phyloP scores from a whole-genome alignment of 192 early-diverging fungal species.

The Podila horticola region DNA sequence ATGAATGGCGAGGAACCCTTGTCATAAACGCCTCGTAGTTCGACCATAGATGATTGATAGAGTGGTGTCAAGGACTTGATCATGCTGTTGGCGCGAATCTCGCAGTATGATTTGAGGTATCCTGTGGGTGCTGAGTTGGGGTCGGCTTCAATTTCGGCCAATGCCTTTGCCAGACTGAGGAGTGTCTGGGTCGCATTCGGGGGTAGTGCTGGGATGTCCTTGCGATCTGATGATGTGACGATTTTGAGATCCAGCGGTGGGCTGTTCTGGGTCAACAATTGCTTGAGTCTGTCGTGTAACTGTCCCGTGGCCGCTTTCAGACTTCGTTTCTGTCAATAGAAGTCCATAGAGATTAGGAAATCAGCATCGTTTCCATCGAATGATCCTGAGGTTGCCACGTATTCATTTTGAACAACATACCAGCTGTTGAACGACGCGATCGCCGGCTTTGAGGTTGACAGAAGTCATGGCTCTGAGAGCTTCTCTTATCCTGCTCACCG shows the following conservation, averaged over 20 bases:
- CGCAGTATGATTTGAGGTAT: constrained; percentile 71
- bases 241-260: constrained; percentile 38
- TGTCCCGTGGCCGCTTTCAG: constrained; percentile 34
- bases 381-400: background rate
- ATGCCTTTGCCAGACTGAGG: constrained; percentile 55
- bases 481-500: constrained; percentile 47
- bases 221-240: constrained; percentile 48
- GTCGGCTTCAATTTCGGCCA: constrained; percentile 59
- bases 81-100: constrained; percentile 74
- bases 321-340: constrained; percentile 32
- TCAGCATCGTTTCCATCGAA: background rate
- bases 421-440: constrained; percentile 41
- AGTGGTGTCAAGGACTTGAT: constrained; percentile 63
- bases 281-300: constrained; percentile 30
- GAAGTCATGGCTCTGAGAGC: constrained; percentile 42
- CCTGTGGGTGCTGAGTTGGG: constrained; percentile 58
- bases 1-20: constrained; percentile 71
- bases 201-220: constrained; percentile 54
- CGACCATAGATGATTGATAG: constrained; percentile 60
- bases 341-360: background rate
- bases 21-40: constrained; percentile 63
- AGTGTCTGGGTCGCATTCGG: constrained; percentile 28
- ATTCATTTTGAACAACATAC: constrained; percentile 1
- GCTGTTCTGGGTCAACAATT: constrained; percentile 24
- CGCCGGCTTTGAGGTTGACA: constrained; percentile 46